phyloP scores from a whole-genome alignment of 2,329 filamentous ascomycete genomes.

The Fusarium palustre region DNA sequence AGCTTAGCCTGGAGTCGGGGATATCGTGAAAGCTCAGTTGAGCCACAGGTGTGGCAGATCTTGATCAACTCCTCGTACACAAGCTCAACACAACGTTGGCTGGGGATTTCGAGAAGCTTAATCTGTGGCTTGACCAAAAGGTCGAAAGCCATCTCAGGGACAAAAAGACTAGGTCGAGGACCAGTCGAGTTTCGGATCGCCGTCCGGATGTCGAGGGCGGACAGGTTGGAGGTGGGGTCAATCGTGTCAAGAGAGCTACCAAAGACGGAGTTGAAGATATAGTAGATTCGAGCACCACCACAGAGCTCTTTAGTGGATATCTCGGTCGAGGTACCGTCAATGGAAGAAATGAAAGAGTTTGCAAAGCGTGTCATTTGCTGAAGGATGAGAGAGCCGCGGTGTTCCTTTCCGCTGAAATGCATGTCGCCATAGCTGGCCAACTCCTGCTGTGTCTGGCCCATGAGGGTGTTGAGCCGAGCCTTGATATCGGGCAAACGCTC shows the following conservation, averaged over 20 bases:
- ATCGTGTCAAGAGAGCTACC: constrained; percentile 96
- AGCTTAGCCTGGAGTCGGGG: constrained; percentile 95
- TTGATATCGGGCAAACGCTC: constrained; percentile 98
- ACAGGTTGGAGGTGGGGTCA: constrained; percentile 94
- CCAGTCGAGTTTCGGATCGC: constrained; percentile 98
- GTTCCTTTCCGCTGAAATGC: constrained; percentile 97
- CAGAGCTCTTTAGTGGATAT: constrained; percentile 99
- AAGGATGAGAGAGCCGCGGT: constrained; percentile 91
- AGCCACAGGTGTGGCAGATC: constrained; percentile 98
- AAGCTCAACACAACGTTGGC: constrained; percentile 95
- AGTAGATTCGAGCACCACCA: constrained; percentile 94
- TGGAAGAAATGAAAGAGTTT: constrained; percentile 97
- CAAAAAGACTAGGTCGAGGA: constrained; percentile 93
- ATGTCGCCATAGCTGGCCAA: constrained; percentile 97
- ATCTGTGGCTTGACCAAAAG: constrained; percentile 98
- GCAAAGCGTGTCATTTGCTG: constrained; percentile 99
- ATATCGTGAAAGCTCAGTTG: constrained; percentile 90
- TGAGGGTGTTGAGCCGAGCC: constrained; percentile 94
- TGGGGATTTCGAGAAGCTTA: constrained; percentile 93
- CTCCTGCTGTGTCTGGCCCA: constrained; percentile 99
- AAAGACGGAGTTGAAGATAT: constrained; percentile 99
- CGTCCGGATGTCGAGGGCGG: constrained; percentile 93
- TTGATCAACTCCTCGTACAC: constrained; percentile 99
- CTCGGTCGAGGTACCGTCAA: constrained; percentile 97
- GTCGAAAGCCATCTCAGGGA: constrained; percentile 97